Percentiles rank a stretch among this genome's conserved stretches.
These are phyloP conservation scores for Lepidium africanum DNA, from an alignment of 345 rosid genomes.

Conservation along the genomic window DNA sequence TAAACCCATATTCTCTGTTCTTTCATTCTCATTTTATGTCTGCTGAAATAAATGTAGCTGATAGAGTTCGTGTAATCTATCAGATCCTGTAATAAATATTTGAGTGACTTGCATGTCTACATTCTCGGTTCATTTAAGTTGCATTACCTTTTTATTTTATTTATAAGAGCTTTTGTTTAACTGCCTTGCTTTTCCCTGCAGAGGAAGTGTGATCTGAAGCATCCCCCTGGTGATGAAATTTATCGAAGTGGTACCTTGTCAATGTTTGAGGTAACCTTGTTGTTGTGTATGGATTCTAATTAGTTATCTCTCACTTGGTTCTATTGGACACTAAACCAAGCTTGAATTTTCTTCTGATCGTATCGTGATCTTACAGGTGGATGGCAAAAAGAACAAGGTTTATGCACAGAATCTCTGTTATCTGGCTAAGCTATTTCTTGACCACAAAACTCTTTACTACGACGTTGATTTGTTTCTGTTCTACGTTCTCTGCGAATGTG, in stretches of 20 bases:
- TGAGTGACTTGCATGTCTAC: neutral
- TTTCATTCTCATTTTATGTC: neutral
- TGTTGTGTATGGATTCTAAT: neutral
- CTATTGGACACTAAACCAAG: neutral
- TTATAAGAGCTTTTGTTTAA: neutral
- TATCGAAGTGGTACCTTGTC: slow-evolving; percentile 90
- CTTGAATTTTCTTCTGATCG: neutral
- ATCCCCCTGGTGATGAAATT: slow-evolving; percentile 98
- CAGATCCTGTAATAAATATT: neutral
- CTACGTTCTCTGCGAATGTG: slow-evolving; percentile 48
- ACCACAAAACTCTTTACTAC: slow-evolving; percentile 98
- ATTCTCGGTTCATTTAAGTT: neutral
- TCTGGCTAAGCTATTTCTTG: slow-evolving; percentile 93
- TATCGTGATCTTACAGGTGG: slow-evolving; percentile 14
- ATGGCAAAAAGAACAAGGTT: slow-evolving; percentile 32
- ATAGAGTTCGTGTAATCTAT: neutral
- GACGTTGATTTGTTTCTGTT: slow-evolving; percentile 87
- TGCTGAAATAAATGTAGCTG: no score
- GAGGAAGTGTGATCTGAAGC: slow-evolving; percentile 94
- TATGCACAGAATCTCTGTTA: slow-evolving; percentile 84
- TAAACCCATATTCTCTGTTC: neutral
- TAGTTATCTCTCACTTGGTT: neutral
- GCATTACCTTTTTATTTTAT: neutral
- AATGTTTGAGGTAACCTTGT: slow-evolving; percentile 76
- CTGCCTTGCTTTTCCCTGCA: slow-evolving; percentile 19